phyloP scores from a whole-genome alignment of 768 basidiomycete species.

The Lepiota venenata region DNA sequence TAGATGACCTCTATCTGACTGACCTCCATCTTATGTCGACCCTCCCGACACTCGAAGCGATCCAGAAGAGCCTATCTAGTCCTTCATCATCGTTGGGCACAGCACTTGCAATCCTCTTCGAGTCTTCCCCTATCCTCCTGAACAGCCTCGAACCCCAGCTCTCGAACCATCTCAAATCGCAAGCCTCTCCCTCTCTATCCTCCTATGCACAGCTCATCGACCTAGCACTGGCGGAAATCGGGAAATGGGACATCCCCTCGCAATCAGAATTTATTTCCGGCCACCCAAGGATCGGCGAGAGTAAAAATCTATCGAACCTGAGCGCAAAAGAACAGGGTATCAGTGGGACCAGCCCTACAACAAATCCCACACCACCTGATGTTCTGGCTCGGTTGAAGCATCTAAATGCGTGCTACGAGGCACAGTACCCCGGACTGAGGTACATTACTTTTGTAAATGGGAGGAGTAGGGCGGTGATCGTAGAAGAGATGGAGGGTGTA shows the following conservation, averaged over 20 bases:
- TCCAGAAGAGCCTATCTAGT: slow-evolving; percentile 27
- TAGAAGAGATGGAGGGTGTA: slow-evolving; percentile 74
- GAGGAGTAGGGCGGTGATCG: slow-evolving; percentile 65
- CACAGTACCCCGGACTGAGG: slow-evolving; percentile 65
- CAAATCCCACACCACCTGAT: slow-evolving; percentile 61
- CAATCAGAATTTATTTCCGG: slow-evolving; percentile 71
- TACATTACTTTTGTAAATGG: slow-evolving; percentile 95
- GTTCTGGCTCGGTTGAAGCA: slow-evolving; percentile 70
- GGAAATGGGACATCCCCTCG: slow-evolving; percentile 45
- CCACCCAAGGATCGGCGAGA: slow-evolving; percentile 90
- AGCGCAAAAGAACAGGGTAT: slow-evolving; percentile 81
- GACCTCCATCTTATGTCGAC: slow-evolving; percentile 19
- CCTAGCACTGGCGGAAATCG: slow-evolving; percentile 43
- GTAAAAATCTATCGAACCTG: slow-evolving; percentile 65
- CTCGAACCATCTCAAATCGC: slow-evolving; percentile 24
- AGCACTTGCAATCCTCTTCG: slow-evolving; percentile 44
- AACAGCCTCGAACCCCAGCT: slow-evolving; percentile 53
- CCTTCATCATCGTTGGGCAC: slow-evolving; percentile 33
- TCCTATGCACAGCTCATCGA: slow-evolving; percentile 60
- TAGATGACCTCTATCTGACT: neutral
- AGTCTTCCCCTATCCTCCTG: slow-evolving; percentile 59
- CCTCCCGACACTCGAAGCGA: slow-evolving; percentile 31
- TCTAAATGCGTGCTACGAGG: slow-evolving; percentile 79
- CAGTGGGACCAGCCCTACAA: slow-evolving; percentile 16
- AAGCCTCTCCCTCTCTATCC: slow-evolving; percentile 18